A percentile compares a stretch with the other conserved stretches of the same genome.
phyloP scores from a whole-genome alignment of 306 rosid genomes.

The Sechiopsis laciniata region DNA sequence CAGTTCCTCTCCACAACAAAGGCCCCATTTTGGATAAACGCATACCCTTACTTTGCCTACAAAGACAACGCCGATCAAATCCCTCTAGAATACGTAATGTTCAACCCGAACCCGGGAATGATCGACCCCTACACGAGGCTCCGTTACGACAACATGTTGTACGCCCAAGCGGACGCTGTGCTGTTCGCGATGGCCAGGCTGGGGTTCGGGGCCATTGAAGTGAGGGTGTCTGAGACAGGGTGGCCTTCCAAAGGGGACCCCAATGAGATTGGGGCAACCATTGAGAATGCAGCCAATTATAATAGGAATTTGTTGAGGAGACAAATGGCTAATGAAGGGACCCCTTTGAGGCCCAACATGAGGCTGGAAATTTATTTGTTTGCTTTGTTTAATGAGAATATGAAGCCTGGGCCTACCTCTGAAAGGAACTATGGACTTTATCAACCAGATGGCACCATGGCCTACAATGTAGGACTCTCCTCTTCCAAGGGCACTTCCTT shows the following conservation, averaged over 20 bases:
- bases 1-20: constrained; percentile 56
- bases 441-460: constrained; percentile 81
- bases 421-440: constrained; percentile 85
- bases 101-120: constrained; percentile 64
- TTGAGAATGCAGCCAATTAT: constrained; percentile 67
- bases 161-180: constrained; percentile 87
- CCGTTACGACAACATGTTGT: constrained; percentile 83
- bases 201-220: constrained; percentile 70
- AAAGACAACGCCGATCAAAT: constrained; percentile 47
- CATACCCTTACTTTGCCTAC: constrained; percentile 86
- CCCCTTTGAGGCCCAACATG: constrained; percentile 73
- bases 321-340: constrained; percentile 76
- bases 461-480: constrained; percentile 61
- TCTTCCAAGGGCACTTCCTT: constrained; percentile 30
- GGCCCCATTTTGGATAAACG: constrained; percentile 93
- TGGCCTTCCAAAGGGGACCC: constrained; percentile 91
- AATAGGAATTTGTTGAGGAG: constrained; percentile 72
- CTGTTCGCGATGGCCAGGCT: constrained; percentile 66
- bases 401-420: constrained; percentile 93
- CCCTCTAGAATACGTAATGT: constrained; percentile 65
- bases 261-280: constrained; percentile 61
- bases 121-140: constrained; percentile 63
- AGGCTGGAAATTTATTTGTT: constrained; percentile 73
- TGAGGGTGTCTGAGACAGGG: constrained; percentile 76
- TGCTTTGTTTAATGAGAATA: constrained; percentile 82